phyloP scores from a whole-genome alignment of 805 yeast species.

The Candida suzukii region DNA sequence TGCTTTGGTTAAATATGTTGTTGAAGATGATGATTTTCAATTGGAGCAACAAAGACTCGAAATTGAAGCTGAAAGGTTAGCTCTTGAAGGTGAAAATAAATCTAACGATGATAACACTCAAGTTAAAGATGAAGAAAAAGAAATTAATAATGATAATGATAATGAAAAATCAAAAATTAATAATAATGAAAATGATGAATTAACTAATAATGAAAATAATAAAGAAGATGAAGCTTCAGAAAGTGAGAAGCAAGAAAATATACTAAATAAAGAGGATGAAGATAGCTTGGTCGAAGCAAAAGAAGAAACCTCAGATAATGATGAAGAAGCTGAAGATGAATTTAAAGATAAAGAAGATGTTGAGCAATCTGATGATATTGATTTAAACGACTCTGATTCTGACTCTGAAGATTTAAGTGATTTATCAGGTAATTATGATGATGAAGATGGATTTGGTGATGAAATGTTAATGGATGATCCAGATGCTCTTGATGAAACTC shows the following conservation, averaged over 20 bases:
- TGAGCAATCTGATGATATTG: too few species aligned
- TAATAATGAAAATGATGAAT: neutral
- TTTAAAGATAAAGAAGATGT: too few species aligned
- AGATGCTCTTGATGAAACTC: slow-evolving; percentile 24
- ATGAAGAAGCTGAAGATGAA: slow-evolving; percentile 15
- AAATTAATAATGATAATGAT: slow-evolving; percentile 1
- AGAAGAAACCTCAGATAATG: neutral
- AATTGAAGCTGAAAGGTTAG: slow-evolving; percentile 1
- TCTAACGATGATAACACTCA: slow-evolving; percentile 8
- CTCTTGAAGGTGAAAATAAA: neutral
- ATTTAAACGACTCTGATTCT: slow-evolving; percentile 13
- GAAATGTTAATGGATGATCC: slow-evolving; percentile 16
- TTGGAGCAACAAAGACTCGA: slow-evolving; percentile 13
- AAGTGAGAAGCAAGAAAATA: neutral
- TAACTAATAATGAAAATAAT: slow-evolving; percentile 8
- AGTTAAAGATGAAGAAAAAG: slow-evolving; percentile 8
- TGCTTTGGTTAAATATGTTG: slow-evolving; percentile 61
- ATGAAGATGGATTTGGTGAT: slow-evolving; percentile 17
- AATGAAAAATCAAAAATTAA: slow-evolving; percentile 5
- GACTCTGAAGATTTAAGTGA: slow-evolving; percentile 10
- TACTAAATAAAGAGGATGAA: slow-evolving; percentile 1
- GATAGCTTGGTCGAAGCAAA: slow-evolving; percentile 2
- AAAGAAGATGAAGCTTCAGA: slow-evolving; percentile 1
- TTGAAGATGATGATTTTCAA: slow-evolving; percentile 40
- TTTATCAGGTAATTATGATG: slow-evolving; percentile 10